Conservation (phyloP, 2,329 filamentous ascomycete genomes). For the Aspergillus fijiensis region DNA sequence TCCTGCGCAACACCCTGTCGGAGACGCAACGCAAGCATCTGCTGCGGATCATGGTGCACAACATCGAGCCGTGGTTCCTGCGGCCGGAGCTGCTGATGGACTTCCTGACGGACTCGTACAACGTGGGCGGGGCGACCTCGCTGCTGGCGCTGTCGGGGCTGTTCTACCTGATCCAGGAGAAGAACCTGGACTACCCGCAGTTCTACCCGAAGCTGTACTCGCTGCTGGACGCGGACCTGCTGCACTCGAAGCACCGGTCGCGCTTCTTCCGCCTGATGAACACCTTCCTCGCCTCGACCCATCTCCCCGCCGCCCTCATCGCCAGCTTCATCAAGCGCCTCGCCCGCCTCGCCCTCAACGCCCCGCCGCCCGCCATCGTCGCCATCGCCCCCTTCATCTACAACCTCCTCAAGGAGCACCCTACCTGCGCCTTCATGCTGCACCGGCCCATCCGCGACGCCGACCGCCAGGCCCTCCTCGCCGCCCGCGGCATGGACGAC, state of each 20-base stretch:
- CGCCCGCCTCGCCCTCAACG: constrained; percentile 77
- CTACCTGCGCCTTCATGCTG: constrained; percentile 92
- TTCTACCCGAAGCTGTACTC: constrained; percentile 96
- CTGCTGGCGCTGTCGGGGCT: constrained; percentile 87
- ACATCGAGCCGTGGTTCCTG: constrained; percentile 84
- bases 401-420: constrained; percentile 87
- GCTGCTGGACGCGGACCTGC: constrained; percentile 76
- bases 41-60: constrained; percentile 70
- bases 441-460: constrained; percentile 69
- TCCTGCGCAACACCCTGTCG: constrained; percentile 65
- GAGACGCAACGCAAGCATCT: constrained; percentile 77
- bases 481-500: constrained; percentile 66
- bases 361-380: constrained; percentile 85
- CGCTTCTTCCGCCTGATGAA: constrained; percentile 90
- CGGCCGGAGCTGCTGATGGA: constrained; percentile 90
- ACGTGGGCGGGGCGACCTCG: constrained; percentile 80
- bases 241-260: constrained; percentile 93
- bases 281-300: constrained; percentile 84
- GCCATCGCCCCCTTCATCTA: constrained; percentile 90
- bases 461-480: constrained; percentile 59
- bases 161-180: constrained; percentile 89
- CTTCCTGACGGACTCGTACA: constrained; percentile 92
- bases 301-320: constrained; percentile 85
- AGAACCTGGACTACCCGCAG: constrained; percentile 91
- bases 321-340: constrained; percentile 97